phyloP scores from a whole-genome alignment of 306 rosid genomes.

The Inga laurina region DNA sequence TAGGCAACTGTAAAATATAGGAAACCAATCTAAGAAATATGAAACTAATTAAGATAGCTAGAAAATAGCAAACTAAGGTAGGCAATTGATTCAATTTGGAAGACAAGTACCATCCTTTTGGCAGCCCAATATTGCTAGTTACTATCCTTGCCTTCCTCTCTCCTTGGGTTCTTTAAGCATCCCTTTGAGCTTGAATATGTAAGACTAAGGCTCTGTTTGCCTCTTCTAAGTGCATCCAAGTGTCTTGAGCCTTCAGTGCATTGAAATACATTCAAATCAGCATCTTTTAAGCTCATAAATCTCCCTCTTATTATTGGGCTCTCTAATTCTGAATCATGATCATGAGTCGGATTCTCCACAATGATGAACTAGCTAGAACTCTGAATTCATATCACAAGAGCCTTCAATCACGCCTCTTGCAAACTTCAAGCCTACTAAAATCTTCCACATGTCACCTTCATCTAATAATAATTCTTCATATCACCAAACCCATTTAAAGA shows the following conservation, averaged over 20 bases:
- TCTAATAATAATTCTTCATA: neutral
- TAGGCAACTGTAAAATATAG: neutral
- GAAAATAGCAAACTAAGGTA: neutral
- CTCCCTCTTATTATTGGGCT: neutral
- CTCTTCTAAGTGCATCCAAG: neutral
- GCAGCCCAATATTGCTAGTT: neutral
- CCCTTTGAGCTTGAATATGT: neutral
- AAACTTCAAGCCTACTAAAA: neutral
- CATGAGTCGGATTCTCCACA: neutral
- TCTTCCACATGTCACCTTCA: neutral
- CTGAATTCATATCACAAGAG: too few species aligned
- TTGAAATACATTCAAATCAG: neutral
- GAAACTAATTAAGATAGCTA: too few species aligned
- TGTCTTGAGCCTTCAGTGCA: neutral
- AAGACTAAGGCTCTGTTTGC: neutral
- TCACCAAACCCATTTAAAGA: neutral
- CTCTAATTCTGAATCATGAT: neutral
- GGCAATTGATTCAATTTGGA: too few species aligned
- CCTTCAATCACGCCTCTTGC: too few species aligned
- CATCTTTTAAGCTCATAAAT: too few species aligned
- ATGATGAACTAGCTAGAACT: neutral
- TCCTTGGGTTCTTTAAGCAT: neutral
- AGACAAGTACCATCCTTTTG: too few species aligned
- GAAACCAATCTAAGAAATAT: neutral
- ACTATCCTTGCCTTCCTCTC: neutral